phyloP scores from a whole-genome alignment of 2,329 filamentous ascomycete genomes.

The Diaporthe eres region DNA sequence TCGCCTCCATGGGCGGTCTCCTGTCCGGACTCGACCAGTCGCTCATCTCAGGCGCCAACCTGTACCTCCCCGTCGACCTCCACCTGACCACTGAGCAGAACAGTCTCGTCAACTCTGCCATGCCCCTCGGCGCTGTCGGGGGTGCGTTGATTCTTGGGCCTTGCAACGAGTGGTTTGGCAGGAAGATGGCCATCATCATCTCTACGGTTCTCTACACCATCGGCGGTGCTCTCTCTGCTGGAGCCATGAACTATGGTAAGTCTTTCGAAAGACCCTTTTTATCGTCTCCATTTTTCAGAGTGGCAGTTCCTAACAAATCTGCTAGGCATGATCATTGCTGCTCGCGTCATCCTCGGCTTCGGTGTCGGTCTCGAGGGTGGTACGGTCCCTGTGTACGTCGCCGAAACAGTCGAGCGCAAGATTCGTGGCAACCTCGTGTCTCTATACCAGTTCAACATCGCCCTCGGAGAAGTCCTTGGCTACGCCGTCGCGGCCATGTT shows the following conservation, averaged over 20 bases:
- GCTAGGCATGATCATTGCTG: slow-evolving; percentile 75
- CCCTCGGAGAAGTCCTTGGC: slow-evolving; percentile 79
- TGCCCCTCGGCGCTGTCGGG: slow-evolving; percentile 79
- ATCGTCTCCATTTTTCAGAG: neutral
- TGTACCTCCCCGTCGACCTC: slow-evolving; percentile 74
- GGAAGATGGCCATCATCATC: slow-evolving; percentile 78
- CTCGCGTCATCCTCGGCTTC: slow-evolving; percentile 77
- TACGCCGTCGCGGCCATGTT: slow-evolving; percentile 83
- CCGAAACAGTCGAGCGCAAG: slow-evolving; percentile 77
- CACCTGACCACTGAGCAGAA: slow-evolving; percentile 68
- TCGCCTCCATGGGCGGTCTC: slow-evolving; percentile 82
- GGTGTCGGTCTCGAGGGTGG: slow-evolving; percentile 82
- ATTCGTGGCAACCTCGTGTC: slow-evolving; percentile 81
- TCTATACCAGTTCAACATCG: slow-evolving; percentile 83
- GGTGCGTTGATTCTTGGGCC: slow-evolving; percentile 78
- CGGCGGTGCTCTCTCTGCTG: slow-evolving; percentile 77
- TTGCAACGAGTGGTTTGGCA: slow-evolving; percentile 76
- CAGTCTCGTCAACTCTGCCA: slow-evolving; percentile 77
- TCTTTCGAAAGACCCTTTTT: rapidly evolving
- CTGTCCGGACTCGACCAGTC: slow-evolving; percentile 81
- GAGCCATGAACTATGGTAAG: slow-evolving; percentile 73
- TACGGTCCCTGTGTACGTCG: slow-evolving; percentile 82
- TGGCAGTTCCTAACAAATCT: neutral
- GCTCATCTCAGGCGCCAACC: slow-evolving; percentile 78
- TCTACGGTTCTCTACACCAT: slow-evolving; percentile 79